These are phyloP conservation scores for Curvularia sp. DNA, from an alignment of 2,329 filamentous ascomycete species.

Conservation along the genomic window DNA sequence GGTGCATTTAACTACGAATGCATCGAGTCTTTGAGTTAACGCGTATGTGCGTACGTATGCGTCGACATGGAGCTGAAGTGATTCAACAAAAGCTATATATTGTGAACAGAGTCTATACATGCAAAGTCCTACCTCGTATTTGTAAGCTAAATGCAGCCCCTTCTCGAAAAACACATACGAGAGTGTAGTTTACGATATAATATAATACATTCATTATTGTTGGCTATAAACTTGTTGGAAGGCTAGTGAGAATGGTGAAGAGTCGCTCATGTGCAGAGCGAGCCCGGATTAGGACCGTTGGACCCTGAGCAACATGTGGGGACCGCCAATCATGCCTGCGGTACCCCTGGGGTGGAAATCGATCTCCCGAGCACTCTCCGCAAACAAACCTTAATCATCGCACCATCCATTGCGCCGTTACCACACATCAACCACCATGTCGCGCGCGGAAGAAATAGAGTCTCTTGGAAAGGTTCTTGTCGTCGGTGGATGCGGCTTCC, in stretches of 20 bases:
- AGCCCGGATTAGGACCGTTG: conserved; percentile 2
- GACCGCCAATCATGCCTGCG: conserved; percentile 12
- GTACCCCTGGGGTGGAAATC: conserved; percentile 21
- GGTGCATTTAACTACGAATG: conserved; percentile 1
- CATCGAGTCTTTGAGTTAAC: neutral
- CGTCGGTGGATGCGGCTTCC: conserved; percentile 60
- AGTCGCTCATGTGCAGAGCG: neutral
- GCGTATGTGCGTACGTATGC: neutral
- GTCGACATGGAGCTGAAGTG: neutral
- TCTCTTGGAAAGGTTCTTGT: conserved; percentile 58
- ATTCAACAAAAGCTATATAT: neutral
- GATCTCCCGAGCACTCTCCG: conserved; percentile 30
- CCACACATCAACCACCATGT: conserved; percentile 24
- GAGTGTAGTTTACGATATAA: neutral
- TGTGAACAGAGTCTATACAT: neutral
- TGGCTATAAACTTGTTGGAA: neutral
- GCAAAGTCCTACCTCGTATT: neutral
- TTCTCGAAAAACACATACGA: neutral
- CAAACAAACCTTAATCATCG: conserved; percentile 21
- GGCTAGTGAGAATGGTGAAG: neutral
- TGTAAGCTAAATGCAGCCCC: neutral
- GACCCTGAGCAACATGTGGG: conserved; percentile 25
- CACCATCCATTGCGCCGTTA: conserved; percentile 20
- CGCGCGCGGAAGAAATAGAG: conserved; percentile 26
- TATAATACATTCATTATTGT: neutral